Base-by-base conservation (phyloP, 2,329 filamentous ascomycete species). In the Gnomoniopsis sp. region DNA sequence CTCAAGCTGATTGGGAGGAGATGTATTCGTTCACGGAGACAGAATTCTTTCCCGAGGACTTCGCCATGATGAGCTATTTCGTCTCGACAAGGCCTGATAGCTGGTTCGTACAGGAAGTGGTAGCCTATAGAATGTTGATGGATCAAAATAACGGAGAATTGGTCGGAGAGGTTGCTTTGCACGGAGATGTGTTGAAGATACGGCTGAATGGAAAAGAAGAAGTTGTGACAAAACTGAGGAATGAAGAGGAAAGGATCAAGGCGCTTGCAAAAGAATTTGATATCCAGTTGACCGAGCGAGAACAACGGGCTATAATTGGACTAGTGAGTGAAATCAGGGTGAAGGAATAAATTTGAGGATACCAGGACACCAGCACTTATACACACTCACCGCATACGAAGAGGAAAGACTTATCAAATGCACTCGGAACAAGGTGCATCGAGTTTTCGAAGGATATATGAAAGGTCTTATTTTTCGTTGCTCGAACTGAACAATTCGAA, bases 1-100 rank as follows among this genome's bases (percentile, higher is more conserved):
- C 70, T 10, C 62, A 69, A 0, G 68, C 67, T 8, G 69, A 71
- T 0, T 86, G 79, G 75, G 66, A 68, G 14, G 74, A 77, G 11
- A 73, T 72, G 46, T 84, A 85, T 66, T 77, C 75, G 60, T 85
- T 85, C 64, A 75, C 74, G 4, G 78, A 83, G 56, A 73, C 68
- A 8, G 80, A 82, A 66, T 78, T 79, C 63, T 69, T 79, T 51
- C 69, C 72, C 3, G 70, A 68, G 49, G 80, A 83, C 65, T 81
- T 77, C 55, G 70, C 74, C 58, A 70, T 79, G 61, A 78, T 80
- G 71, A 81, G 78, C 64, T 71, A 74, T 59, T 70, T 59, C 15
- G 70, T 70, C 30, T 72, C 70, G 64, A 73, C 68, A 10, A 49
- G 62, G 43, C 73, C 70, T 1, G 63, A 64, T 21, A 77, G 74